Base-by-base conservation (phyloP, 2,329 filamentous ascomycete species). In the Apiospora arundinis region DNA sequence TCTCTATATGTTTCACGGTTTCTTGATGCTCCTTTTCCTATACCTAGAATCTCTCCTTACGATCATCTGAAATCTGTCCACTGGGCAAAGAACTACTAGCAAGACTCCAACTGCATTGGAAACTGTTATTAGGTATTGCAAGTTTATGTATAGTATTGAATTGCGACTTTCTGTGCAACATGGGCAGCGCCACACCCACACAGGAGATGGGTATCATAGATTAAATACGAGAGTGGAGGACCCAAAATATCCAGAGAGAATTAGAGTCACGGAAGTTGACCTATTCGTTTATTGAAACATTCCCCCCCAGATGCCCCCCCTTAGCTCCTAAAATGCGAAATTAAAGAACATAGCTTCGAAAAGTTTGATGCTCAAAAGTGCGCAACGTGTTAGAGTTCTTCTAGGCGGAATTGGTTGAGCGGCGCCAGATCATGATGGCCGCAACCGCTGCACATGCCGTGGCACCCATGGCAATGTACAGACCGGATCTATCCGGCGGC, bases 401-500 rank as follows among this genome's bases (percentile, higher is more conserved):
- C 23, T 74, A 78, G 68, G 69, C 52, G 63, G 85, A 84, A 70
- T 87, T 88, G 1, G 87, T 88, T 25, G 88, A 88, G 66, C 88
- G 82, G 65, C 87, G 86, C 88, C 89, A 92, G 68, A 92, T 92
- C 85, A 92, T 90, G 70, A 89, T 85, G 1, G 90, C 90, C 0
- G 90, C 90, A 7, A 91, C 81, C 7, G 86, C 87, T 1, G 91
- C 91, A 74, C 90, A 92, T 0, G 87, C 86, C 9, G 88, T 90
- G 0, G 94, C 95, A 0, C 93, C 94, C 4, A 97, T 84, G 2
- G 94, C 94, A 77, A 98, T 90, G 77, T 97, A 97, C 78, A 97
- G 85, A 73, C 93, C 92, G 73, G 95, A 94, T 76, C 93, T 90
- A 81, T 98, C 95, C 5, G 92, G 91, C 1, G 91, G 89, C 70